Percentiles rank a stretch among this genome's conserved stretches.
These are phyloP conservation scores for Hemileia vastatrix DNA, from an alignment of 1,284 basidiomycete genomes.

Conservation along the genomic window DNA sequence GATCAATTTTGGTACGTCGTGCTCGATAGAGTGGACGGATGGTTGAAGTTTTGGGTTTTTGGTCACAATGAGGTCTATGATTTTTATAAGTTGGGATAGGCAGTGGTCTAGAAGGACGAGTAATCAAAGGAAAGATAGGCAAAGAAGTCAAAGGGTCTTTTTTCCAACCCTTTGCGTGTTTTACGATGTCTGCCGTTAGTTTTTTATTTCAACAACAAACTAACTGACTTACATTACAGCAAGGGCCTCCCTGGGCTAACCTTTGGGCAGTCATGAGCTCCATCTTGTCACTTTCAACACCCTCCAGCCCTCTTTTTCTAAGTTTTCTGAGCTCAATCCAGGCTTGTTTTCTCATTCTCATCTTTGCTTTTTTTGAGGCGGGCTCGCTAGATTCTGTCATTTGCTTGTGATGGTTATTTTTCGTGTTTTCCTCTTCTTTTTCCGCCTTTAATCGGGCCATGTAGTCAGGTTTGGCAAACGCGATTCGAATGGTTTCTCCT, in stretches of 20 bases:
- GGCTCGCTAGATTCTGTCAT: conserved; percentile 2
- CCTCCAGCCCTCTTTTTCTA: conserved; percentile 17
- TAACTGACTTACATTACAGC: conserved; percentile 11
- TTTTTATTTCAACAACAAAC: not conserved
- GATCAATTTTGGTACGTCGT: conserved; percentile 13
- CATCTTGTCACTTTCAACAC: conserved; percentile 17
- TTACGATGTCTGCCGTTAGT: too few species aligned
- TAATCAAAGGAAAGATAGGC: conserved; percentile 21
- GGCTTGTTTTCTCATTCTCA: not conserved
- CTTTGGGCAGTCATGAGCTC: conserved; percentile 22
- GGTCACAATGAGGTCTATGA: too few species aligned
- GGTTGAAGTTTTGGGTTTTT: too few species aligned
- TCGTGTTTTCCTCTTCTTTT: conserved; percentile 33
- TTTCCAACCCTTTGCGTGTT: conserved; percentile 22
- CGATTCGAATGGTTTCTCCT: conserved; percentile 65
- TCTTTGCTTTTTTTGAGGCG: conserved; percentile 5
- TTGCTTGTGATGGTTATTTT: not conserved
- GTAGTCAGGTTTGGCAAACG: conserved; percentile 65
- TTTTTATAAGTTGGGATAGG: not conserved
- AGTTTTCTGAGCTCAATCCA: too few species aligned
- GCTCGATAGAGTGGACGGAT: too few species aligned
- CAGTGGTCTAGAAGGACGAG: conserved; percentile 14
- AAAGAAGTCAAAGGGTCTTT: conserved; percentile 22
- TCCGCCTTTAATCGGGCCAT: conserved; percentile 51
- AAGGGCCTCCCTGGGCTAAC: conserved; percentile 12